Evolutionary conservation across 805 yeast genomes (phyloP), one percentile per base, ranked within the genome.

Genomic region (Pichia occidentalis): DNA sequence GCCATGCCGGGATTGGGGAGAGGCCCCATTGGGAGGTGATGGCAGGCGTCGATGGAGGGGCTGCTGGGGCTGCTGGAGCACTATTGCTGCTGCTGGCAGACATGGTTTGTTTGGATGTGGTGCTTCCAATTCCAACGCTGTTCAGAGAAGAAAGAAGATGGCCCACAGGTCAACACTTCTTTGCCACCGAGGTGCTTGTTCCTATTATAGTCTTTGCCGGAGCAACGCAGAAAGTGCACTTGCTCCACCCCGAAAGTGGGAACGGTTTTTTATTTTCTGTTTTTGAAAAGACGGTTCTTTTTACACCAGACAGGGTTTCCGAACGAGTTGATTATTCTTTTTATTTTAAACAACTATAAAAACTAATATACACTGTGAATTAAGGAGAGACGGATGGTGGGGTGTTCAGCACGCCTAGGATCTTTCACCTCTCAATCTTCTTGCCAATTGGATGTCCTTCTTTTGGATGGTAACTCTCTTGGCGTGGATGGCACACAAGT

Each of bases 391-490:
- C n/a, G 13, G 26, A 24, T 24, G 29, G 34, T 36, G 31, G 17
- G 16, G 20, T 7, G 33, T 32, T 14, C 20, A 34, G 31, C 17
- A 20, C 34, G 48, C 45, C 62, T 77, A 84, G 53, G 90, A 76
- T 80, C 92, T 81, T 73, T 84, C 95, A 68, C 97, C 97, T 72
- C 97, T 82, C 65, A 90, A 79, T 75, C 97, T 84, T 74, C 97
- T 84, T 53, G 97, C 98, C 63, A 90, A 76, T 64, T 88, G 95
- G 65, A 90, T 85, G 68, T 90, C 98, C 73, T 88, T 88, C 85
- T 87, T 90, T 77, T 86, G 95, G 61, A 90, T 86, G 50, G 98
- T 90, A 55, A 90, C 97, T 72, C 98, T 83, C 80, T 92, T 90
- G 59, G 97, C 98, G 70, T 90, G 98, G 54, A 87, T 85, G 50